Percentiles rank a stretch among this genome's conserved stretches.
Conservation (phyloP, 768 basidiomycete species). For the Tulasnella sp. region DNA sequence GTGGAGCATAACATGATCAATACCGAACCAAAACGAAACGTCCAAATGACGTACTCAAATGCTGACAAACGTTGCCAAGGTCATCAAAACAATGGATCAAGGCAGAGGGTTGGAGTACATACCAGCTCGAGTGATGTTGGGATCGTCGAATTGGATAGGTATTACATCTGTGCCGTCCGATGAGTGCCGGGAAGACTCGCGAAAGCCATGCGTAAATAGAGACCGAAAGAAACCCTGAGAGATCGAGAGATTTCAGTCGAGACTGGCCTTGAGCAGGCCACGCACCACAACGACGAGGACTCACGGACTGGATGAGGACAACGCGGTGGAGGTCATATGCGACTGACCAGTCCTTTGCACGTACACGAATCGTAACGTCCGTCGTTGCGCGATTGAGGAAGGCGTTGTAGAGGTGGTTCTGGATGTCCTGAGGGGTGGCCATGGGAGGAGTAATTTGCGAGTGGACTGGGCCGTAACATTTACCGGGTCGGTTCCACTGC, state of each 20-base stretch:
- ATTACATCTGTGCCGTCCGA: slow-evolving; percentile 35
- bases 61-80: slow-evolving; percentile 33
- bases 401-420: slow-evolving; percentile 63
- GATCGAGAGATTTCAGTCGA: slow-evolving; percentile 2
- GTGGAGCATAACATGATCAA: too few species aligned
- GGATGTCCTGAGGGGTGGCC: slow-evolving; percentile 30
- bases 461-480: too few species aligned
- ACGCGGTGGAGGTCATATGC: slow-evolving; percentile 72
- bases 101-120: slow-evolving; percentile 24
- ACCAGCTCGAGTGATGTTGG: slow-evolving; percentile 82
- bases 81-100: neutral
- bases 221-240: slow-evolving; percentile 74
- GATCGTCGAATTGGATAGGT: slow-evolving; percentile 64
- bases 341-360: slow-evolving; percentile 45
- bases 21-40: too few species aligned
- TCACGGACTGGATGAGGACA: slow-evolving; percentile 75
- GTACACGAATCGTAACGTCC: slow-evolving; percentile 63
- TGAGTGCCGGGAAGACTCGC: slow-evolving; percentile 38
- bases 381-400: slow-evolving; percentile 60
- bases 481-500: too few species aligned
- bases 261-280: neutral
- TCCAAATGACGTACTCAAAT: slow-evolving; percentile 62
- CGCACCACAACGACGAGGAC: slow-evolving; percentile 23
- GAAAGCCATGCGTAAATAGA: slow-evolving; percentile 71
- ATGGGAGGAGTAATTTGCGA: too few species aligned